Base-by-base conservation (phyloP, 257 asterid genomes). In the Penstemon barbatus region DNA sequence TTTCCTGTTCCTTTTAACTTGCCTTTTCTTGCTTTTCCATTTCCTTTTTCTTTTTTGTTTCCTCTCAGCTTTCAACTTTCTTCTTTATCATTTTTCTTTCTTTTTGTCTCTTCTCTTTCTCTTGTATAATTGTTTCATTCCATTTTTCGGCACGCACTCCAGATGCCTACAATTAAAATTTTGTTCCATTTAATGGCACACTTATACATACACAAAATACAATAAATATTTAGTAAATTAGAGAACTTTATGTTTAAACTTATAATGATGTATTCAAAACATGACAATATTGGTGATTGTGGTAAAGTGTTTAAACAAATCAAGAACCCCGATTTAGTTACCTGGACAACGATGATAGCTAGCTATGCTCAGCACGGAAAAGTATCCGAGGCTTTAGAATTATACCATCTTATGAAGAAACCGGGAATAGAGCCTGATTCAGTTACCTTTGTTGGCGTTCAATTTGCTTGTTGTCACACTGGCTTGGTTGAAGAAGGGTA, bases 341-440 rank as follows among this genome's bases (percentile, higher is more conserved):
- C 83, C 74, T 88, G 86, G 86, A 86, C 93, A 12, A 74, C 92
- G 1, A 77, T 92, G 84, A 82, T 90, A 56, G 75, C 83, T 7
- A 86, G 96, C 82, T 92, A 81, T 69, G 97, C 93, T n/a, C 80
- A 81, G 61, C 86, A 92, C 25, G 97, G 96, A 43, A 90, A 77
- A 59, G 94, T 87, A 41, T 33, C 19, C 5, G 90, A 88, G 74
- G 97, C 97, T 37, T 77, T 92, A 61, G 61, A 73, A 38, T 53
- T 80, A 12, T 88, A 79, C 19, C 92, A 88, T n/a, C 76, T 66
- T 2, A 82, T 90, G 98, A 86, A 85, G 73, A 77, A 58, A 58
- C 80, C 88, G 12, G 81, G 84, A 53, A 76, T 72, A 45, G 53
- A 54, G 61, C 98, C 97, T 0, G 96, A 90, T 63, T 71, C 74